These are phyloP conservation scores for Suillus occidentalis DNA, from an alignment of 768 basidiomycete genomes.

Conservation along the genomic window DNA sequence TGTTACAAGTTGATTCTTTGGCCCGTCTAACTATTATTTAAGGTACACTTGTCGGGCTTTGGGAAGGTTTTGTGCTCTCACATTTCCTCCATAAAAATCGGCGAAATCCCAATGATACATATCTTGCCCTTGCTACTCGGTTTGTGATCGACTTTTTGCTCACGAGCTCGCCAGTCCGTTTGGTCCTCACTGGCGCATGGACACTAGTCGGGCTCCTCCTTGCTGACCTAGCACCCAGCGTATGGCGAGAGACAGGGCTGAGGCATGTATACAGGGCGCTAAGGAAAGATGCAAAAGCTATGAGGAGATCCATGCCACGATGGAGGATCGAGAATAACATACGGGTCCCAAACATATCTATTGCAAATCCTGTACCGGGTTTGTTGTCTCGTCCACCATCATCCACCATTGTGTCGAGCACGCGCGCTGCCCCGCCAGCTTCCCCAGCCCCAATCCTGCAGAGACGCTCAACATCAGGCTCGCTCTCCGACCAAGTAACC, in stretches of 20 bases:
- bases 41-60: slow-evolving; percentile 74
- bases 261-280: slow-evolving; percentile 38
- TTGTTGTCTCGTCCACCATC: slow-evolving; percentile 11
- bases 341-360: neutral
- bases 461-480: slow-evolving; percentile 14
- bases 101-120: slow-evolving; percentile 59
- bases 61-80: slow-evolving; percentile 75
- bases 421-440: slow-evolving; percentile 20
- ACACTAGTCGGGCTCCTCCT: slow-evolving; percentile 53
- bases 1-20: too few relatives aligned
- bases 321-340: slow-evolving; percentile 33
- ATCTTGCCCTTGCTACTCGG: slow-evolving; percentile 63
- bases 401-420: slow-evolving; percentile 16
- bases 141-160: slow-evolving; percentile 70
- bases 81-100: slow-evolving; percentile 73
- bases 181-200: slow-evolving; percentile 51
- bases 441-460: slow-evolving; percentile 16
- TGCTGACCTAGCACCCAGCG: slow-evolving; percentile 47
- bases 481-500: slow-evolving; percentile 22
- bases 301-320: slow-evolving; percentile 31
- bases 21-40: neutral
- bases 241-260: slow-evolving; percentile 47
- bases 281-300: slow-evolving; percentile 33
- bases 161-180: slow-evolving; percentile 51
- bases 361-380: neutral